Conservation (phyloP, 768 basidiomycete species). For the Calocybe cyanea region DNA sequence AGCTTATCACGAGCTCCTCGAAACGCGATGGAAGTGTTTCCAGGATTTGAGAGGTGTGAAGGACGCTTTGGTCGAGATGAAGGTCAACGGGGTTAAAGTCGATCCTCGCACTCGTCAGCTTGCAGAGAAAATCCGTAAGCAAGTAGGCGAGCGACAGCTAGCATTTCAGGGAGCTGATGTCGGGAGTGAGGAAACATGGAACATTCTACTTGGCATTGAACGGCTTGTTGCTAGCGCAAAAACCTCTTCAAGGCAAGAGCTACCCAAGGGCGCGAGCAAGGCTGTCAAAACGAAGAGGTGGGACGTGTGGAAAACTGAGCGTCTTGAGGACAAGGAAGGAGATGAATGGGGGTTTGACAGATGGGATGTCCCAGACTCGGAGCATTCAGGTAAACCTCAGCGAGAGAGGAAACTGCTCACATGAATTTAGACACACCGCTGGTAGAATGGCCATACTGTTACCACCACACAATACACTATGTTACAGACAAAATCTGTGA, state of each 20-base stretch:
- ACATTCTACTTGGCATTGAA: constrained; percentile 50
- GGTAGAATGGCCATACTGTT: too few species aligned
- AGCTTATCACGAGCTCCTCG: constrained; percentile 85
- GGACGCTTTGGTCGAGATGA: constrained; percentile 78
- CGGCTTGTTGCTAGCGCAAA: constrained; percentile 19
- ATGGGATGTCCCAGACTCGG: constrained; percentile 31
- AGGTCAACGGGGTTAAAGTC: constrained; percentile 66
- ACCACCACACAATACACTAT: background rate
- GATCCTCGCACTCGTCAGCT: constrained; percentile 59
- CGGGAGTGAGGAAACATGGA: constrained; percentile 48
- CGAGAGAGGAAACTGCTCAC: too few species aligned
- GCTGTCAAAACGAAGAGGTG: constrained; percentile 21
- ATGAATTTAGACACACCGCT: too few species aligned
- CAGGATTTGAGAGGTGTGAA: constrained; percentile 76
- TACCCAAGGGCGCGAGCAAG: constrained; percentile 12
- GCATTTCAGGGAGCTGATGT: constrained; percentile 47
- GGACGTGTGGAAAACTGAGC: constrained; percentile 47
- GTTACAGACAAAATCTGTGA: background rate
- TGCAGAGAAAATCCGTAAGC: constrained; percentile 59
- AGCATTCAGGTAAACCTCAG: too few species aligned
- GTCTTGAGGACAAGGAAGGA: constrained; percentile 22
- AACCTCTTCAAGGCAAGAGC: background rate
- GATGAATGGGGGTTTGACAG: constrained; percentile 49
- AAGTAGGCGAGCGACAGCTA: constrained; percentile 53
- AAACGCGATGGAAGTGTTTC: constrained; percentile 82